phyloP scores from a whole-genome alignment of 257 asterid genomes.

The Mentha longifolia region DNA sequence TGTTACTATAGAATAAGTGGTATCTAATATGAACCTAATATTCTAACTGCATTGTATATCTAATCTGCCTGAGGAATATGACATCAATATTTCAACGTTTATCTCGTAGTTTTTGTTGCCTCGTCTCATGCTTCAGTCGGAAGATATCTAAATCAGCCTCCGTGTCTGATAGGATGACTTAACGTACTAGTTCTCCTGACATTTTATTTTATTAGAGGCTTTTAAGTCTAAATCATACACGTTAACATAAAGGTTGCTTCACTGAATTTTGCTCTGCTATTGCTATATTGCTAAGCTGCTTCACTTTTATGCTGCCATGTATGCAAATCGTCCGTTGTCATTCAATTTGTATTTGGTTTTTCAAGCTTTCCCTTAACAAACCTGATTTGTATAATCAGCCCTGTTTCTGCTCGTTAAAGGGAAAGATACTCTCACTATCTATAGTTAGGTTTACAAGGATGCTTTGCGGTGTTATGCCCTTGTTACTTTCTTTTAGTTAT shows the following conservation, averaged over 20 bases:
- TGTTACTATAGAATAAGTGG: neutral
- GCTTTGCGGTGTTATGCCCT: neutral
- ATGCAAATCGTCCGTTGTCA: neutral
- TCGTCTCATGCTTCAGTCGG: neutral
- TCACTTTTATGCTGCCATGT: neutral
- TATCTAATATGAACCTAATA: neutral
- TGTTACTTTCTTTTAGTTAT: neutral
- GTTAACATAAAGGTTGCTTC: neutral
- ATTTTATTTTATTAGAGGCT: neutral
- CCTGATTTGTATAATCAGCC: neutral
- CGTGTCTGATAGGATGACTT: neutral
- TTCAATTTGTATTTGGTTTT: neutral
- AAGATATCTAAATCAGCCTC: neutral
- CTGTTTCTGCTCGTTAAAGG: too few species aligned
- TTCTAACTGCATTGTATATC: neutral
- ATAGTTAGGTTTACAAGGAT: neutral
- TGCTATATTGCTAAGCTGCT: constrained; percentile 2
- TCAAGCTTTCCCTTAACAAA: neutral
- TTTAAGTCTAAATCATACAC: neutral
- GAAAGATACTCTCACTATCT: neutral
- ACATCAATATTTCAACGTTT: neutral
- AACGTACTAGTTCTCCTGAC: neutral
- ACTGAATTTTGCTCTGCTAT: neutral
- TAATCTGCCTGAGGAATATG: neutral
- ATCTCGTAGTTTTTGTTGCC: neutral